Conservation (phyloP, 805 yeast genomes). For the Kregervanrija fluxuum region DNA sequence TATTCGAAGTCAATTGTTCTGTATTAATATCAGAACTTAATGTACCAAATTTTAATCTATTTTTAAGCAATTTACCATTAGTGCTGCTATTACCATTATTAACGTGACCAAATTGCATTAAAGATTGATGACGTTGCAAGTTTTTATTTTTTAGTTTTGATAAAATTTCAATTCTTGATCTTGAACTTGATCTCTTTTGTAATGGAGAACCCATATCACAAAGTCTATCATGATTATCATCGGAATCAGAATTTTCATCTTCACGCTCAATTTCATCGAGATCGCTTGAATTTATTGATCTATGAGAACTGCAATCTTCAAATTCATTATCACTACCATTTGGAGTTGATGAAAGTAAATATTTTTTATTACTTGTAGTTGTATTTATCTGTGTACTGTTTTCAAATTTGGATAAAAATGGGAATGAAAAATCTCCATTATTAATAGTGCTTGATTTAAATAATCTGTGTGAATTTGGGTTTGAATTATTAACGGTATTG, state of each 20-base stretch:
- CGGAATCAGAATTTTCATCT: neutral
- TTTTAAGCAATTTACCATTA: neutral
- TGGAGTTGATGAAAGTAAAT: no score
- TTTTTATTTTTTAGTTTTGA: slow-evolving; percentile 12
- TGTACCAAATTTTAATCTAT: no score
- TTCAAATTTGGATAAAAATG: no score
- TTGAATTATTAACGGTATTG: neutral
- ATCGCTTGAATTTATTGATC: no score
- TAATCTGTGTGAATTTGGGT: no score
- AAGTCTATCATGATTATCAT: neutral
- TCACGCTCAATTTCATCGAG: neutral
- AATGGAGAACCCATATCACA: slow-evolving; percentile 32
- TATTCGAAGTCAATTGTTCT: slow-evolving; percentile 19
- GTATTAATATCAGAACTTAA: slow-evolving; percentile 11
- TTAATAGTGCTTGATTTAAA: no score
- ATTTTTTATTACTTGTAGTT: no score
- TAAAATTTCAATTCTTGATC: slow-evolving; percentile 13
- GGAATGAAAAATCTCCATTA: no score
- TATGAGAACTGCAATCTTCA: no score
- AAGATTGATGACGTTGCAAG: slow-evolving; percentile 24
- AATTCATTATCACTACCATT: no score
- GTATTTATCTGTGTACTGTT: no score
- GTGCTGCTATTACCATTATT: neutral
- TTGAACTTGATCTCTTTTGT: slow-evolving; percentile 21
- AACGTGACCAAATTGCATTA: slow-evolving; percentile 7